A percentile compares a stretch with the other conserved stretches of the same genome.
These are phyloP conservation scores for Manihot esculenta DNA, from an alignment of 441 rosid species.

Conservation along the genomic window DNA sequence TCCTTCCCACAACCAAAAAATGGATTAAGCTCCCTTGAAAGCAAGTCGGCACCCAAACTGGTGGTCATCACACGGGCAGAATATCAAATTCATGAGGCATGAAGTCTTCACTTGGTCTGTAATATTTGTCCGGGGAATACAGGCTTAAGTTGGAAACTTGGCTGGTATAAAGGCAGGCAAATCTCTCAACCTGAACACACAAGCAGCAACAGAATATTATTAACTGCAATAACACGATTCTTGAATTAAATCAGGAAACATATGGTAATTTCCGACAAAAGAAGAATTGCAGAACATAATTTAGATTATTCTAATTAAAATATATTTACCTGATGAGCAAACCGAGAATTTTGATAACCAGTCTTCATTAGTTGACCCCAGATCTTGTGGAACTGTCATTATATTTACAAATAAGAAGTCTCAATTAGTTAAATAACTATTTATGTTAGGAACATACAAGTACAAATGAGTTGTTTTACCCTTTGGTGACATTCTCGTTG, in stretches of 20 bases:
- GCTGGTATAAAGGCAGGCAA: slow-evolving; percentile 96
- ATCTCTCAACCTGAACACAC: slow-evolving; percentile 87
- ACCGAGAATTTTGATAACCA: slow-evolving; percentile 96
- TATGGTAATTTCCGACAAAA: neutral
- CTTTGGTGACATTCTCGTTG: slow-evolving; percentile 74
- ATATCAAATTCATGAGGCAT: slow-evolving; percentile 95
- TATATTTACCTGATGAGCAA: slow-evolving; percentile 82
- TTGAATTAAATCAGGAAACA: neutral
- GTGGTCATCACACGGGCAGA: slow-evolving; percentile 55
- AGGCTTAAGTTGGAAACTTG: slow-evolving; percentile 87
- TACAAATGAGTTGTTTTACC: slow-evolving; percentile 36
- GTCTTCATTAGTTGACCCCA: slow-evolving; percentile 99
- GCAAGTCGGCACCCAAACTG: too few species aligned
- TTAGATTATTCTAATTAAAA: neutral
- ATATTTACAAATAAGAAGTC: neutral
- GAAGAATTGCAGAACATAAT: neutral
- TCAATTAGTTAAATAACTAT: neutral
- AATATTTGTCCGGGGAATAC: slow-evolving; percentile 94
- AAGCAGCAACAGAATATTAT: neutral
- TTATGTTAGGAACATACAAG: neutral
- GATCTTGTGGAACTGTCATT: slow-evolving; percentile 73
- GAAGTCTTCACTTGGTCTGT: slow-evolving; percentile 91
- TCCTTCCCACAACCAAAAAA: too few species aligned
- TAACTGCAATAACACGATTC: neutral
- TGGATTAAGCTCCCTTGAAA: neutral